Conservation (phyloP, 2,329 filamentous ascomycete species). For the Aspergillus caelatus region DNA sequence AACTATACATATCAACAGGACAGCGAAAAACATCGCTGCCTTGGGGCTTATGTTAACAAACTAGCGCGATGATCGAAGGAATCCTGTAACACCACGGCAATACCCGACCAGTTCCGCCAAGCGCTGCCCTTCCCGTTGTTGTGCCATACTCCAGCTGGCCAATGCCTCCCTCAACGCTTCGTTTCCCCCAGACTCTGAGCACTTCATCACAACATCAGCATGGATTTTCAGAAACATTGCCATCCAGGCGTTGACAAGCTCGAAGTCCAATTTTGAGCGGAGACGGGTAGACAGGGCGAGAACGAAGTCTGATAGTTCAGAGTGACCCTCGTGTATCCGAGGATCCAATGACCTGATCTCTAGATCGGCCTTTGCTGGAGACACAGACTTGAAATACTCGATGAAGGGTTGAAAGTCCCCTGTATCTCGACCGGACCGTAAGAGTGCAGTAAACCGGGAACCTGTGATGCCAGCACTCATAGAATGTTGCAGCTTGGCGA, state of each 20-base stretch:
- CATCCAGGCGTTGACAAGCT: slow-evolving; percentile 97
- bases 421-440: slow-evolving; percentile 50
- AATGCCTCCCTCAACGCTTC: slow-evolving; percentile 61
- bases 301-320: slow-evolving; percentile 80
- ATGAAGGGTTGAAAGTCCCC: slow-evolving; percentile 71
- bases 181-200: slow-evolving; percentile 45
- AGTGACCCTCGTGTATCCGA: slow-evolving; percentile 48
- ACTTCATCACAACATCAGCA: slow-evolving; percentile 57
- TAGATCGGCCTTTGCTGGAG: slow-evolving; percentile 84
- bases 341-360: slow-evolving; percentile 79
- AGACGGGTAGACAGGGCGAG: slow-evolving; percentile 75
- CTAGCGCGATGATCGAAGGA: slow-evolving; percentile 65
- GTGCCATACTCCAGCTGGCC: slow-evolving; percentile 69
- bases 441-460: slow-evolving; percentile 51
- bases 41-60: background rate
- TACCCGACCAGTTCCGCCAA: slow-evolving; percentile 81
- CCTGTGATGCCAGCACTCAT: slow-evolving; percentile 33
- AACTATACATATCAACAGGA: background rate
- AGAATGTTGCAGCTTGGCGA: slow-evolving; percentile 66
- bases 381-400: slow-evolving; percentile 75
- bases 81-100: slow-evolving; percentile 81
- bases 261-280: slow-evolving; percentile 75
- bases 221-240: slow-evolving; percentile 86
- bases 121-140: slow-evolving; percentile 70
- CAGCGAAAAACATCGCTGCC: background rate